These are phyloP conservation scores for Cotoneaster glaucophyllus DNA, from an alignment of 306 rosid genomes.

Conservation along the genomic window DNA sequence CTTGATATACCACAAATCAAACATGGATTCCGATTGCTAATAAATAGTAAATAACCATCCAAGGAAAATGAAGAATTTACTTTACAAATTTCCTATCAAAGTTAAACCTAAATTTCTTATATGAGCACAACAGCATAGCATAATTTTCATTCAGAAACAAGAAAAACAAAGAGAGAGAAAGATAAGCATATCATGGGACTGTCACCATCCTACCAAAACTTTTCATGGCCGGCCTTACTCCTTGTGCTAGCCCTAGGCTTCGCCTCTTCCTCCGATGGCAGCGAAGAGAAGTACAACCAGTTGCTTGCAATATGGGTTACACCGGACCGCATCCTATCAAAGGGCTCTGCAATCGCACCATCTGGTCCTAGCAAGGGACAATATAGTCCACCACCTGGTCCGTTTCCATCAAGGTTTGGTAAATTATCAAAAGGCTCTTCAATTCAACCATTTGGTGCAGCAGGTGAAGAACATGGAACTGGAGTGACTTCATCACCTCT, in stretches of 20 bases:
- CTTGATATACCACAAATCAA: neutral
- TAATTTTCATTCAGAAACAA: neutral
- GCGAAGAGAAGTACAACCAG: neutral
- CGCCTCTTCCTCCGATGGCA: neutral
- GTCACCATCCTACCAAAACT: neutral
- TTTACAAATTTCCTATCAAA: neutral
- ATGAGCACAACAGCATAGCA: neutral
- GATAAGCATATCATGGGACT: neutral
- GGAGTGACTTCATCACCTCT: neutral
- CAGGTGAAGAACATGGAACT: neutral
- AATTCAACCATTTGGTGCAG: neutral
- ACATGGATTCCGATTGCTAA: neutral
- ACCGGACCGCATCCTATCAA: neutral
- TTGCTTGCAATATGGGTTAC: neutral
- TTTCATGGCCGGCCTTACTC: neutral
- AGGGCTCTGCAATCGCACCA: neutral
- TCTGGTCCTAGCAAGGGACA: neutral
- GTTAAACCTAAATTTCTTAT: neutral
- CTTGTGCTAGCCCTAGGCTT: neutral
- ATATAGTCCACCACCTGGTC: no score
- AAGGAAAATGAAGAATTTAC: neutral
- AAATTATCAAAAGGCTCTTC: neutral
- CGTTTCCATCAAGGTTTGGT: no score
- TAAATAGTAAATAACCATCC: neutral
- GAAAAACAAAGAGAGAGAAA: neutral